A percentile compares a stretch with the other conserved stretches of the same genome.
Conservation (phyloP, 2,329 filamentous ascomycete genomes). For the Trichoderma gracile region DNA sequence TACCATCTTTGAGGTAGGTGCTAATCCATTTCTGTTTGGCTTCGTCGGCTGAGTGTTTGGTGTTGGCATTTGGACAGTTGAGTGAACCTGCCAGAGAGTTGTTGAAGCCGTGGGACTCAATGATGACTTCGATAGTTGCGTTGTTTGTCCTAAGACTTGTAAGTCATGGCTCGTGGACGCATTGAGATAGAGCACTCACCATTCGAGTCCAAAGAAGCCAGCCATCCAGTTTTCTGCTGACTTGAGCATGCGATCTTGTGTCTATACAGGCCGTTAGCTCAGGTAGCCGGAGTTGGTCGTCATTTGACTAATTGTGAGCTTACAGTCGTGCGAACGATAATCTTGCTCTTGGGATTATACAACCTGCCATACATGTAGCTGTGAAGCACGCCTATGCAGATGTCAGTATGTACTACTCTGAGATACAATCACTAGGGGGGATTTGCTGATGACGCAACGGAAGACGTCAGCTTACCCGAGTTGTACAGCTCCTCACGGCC, state of each 20-base stretch:
- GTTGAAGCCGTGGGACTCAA: conserved; percentile 65
- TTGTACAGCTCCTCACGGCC: conserved; percentile 74
- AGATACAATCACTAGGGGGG: background rate
- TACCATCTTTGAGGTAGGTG: conserved; percentile 64
- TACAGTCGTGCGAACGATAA: conserved; percentile 69
- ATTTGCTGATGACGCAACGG: background rate
- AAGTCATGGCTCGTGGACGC: background rate
- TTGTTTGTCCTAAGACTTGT: conserved; percentile 57
- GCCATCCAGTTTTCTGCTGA: conserved; percentile 76
- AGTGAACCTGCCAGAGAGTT: conserved; percentile 69
- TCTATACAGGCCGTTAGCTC: conserved; percentile 39
- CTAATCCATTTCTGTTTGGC: conserved; percentile 61
- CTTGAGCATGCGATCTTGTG: conserved; percentile 75
- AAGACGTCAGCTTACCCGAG: conserved; percentile 44
- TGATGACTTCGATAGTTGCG: conserved; percentile 70
- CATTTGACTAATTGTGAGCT: conserved; percentile 15
- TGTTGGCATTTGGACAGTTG: conserved; percentile 63
- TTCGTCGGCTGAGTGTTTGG: conserved; percentile 52
- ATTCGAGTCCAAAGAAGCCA: conserved; percentile 75
- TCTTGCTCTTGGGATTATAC: conserved; percentile 71
- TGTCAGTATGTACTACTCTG: background rate
- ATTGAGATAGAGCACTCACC: conserved; percentile 41
- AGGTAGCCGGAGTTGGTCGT: no score
- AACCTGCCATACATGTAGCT: conserved; percentile 71
- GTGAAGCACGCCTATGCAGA: conserved; percentile 60